Evolutionary conservation across 805 yeast species (phyloP), one percentile per base, ranked within the genome.

Genomic region (Teunomyces barrocoloradensis): DNA sequence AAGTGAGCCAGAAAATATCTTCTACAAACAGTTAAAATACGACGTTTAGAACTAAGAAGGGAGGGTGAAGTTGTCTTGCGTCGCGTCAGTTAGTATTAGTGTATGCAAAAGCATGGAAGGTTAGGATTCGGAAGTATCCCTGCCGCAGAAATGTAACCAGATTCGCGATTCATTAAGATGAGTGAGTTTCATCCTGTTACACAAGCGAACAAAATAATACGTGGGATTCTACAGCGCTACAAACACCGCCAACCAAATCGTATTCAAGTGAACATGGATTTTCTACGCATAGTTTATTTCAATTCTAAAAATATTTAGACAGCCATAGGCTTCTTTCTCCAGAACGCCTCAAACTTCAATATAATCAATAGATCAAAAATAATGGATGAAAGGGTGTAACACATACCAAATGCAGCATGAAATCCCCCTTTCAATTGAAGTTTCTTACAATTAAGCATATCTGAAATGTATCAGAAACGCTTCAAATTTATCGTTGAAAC

Each of bases 71-170:
- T n/a, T 30, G 6, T 30, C 15, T n/a, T n/a, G 34, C 10, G 17
- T n/a, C 34, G 34, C 7, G 38, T 20, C 17, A 15, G 21, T 12
- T 9, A 18, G 9, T 15, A n/a, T 35, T 35, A 10, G 27, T 20
- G 11, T 35, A 35, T 35, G 38, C 38, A 35, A 35, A 32, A 5
- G 38, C 38, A 35, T 35, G 38, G 38, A 18, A 35, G 38, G 20
- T 20, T n/a, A 7, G 21, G 17, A 12, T 17, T 15, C 13, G 18
- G 23, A 30, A 1, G 15, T 30, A n/a, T n/a, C 38, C 23, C 27
- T 20, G 23, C 23, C 23, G 38, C 38, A 20, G 38, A 30, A 30
- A 30, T 30, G 34, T 30, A 30, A 30, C 34, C 23, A 35, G 38
- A 35, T 35, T 35, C 9, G 13, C 34, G 34, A 30, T 30, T 30